Base-by-base conservation (phyloP, 306 rosid genomes). In the Gillenia trifoliata region DNA sequence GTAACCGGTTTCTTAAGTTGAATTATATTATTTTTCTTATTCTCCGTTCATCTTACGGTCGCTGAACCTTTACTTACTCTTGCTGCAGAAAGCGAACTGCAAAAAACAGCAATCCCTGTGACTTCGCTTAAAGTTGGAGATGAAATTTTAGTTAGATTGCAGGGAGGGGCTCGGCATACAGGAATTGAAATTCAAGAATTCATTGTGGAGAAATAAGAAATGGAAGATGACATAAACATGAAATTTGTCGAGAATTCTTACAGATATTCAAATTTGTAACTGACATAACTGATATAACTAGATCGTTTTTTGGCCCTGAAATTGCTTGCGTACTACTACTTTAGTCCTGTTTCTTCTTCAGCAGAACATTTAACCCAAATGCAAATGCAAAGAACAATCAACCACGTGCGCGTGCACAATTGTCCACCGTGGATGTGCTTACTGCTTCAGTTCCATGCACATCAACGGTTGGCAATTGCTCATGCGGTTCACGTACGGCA, bases 161-260 rank as follows among this genome's bases (percentile, higher is more conserved):
- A 88, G 77, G 97, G 96, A 83, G 97, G 89, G 61, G 98, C 97
- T 20, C 85, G 98, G 6, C 98, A 91, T 77, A 89, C 91, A 1
- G 98, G 98, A 78, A 93, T 93, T 68, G 94, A 93, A 83, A 93
- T 93, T 77, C 89, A 82, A 79, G 98, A 91, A 79, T 93, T 93
- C 69, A 93, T 93, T 77, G 94, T 91, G 52, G 98, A 93, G 90
- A 91, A 87, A 60, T 93, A 80, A 87, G 79, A 60, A 66, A 64
- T 30, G 43, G 28, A 33, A 60, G 72, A 56, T 60, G 28, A 29
- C 71, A 56, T 47, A 59, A 61, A 60, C 4, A 70, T 77, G 57
- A 75, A 77, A 63, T 70, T 23, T 83, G 71, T 77, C 78, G 45
- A 33, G 38, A 59, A 11, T 65, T 43, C 45, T 29, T 47, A 72